phyloP scores from a whole-genome alignment of 2,329 filamentous ascomycete genomes.

The Magnaporthiopsis incrustans region DNA sequence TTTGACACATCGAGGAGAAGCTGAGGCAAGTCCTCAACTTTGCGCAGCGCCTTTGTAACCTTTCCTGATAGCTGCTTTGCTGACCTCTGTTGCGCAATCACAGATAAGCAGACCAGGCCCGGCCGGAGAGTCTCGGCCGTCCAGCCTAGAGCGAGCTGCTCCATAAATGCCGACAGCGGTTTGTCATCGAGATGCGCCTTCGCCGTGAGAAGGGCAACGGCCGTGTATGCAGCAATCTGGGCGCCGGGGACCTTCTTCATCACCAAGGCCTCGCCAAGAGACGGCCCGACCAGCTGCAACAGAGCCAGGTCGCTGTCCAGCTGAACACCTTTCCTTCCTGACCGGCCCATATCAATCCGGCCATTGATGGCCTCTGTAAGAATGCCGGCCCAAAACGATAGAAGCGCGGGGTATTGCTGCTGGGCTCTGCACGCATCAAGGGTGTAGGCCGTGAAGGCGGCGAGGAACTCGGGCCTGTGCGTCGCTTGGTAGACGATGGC shows the following conservation, averaged over 20 bases:
- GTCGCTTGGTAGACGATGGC: slow-evolving; percentile 77
- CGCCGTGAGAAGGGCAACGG: slow-evolving; percentile 74
- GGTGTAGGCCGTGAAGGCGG: slow-evolving; percentile 69
- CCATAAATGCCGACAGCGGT: slow-evolving; percentile 81
- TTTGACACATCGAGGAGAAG: slow-evolving; percentile 54
- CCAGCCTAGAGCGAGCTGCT: slow-evolving; percentile 74
- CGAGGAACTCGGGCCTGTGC: slow-evolving; percentile 68
- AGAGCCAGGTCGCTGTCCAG: slow-evolving; percentile 75
- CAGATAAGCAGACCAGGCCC: slow-evolving; percentile 70
- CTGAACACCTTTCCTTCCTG: slow-evolving; percentile 69
- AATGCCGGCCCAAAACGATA: slow-evolving; percentile 88
- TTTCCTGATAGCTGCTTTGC: slow-evolving; percentile 60
- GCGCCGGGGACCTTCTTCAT: slow-evolving; percentile 70
- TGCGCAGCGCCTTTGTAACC: slow-evolving; percentile 62
- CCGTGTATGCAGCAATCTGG: slow-evolving; percentile 85
- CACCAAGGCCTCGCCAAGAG: slow-evolving; percentile 70
- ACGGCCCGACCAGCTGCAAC: slow-evolving; percentile 54
- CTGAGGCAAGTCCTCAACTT: slow-evolving; percentile 50
- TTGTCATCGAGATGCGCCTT: slow-evolving; percentile 74
- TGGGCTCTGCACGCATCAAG: slow-evolving; percentile 63
- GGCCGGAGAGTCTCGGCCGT: slow-evolving; percentile 62
- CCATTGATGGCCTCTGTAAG: slow-evolving; percentile 78
- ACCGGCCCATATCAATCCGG: slow-evolving; percentile 69
- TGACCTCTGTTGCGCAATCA: slow-evolving; percentile 73
- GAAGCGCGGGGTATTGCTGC: slow-evolving; percentile 66